Conservation (phyloP, 495 filamentous ascomycete genomes). For the Thozetella sp. region DNA sequence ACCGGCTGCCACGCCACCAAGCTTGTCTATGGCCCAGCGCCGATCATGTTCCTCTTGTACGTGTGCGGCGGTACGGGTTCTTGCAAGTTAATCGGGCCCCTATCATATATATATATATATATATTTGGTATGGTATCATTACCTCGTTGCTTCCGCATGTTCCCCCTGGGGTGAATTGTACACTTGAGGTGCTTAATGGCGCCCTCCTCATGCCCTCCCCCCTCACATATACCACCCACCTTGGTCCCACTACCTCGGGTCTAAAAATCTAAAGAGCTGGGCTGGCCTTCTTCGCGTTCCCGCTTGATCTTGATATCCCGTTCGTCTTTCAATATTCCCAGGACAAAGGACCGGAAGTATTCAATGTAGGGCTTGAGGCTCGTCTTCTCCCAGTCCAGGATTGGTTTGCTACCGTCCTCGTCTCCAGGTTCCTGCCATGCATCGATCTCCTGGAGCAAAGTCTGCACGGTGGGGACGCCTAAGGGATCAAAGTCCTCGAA, state of each 20-base stretch:
- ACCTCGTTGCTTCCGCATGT: no score
- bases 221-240: no score
- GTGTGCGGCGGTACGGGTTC: no score
- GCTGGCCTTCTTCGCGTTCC: constrained; percentile 51
- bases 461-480: constrained; percentile 81
- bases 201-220: no score
- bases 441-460: constrained; percentile 81
- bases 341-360: constrained; percentile 81
- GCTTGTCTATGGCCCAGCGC: no score
- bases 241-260: background rate
- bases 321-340: constrained; percentile 79
- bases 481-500: constrained; percentile 85
- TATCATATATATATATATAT: no score
- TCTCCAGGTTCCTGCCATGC: constrained; percentile 53
- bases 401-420: constrained; percentile 32
- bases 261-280: constrained; percentile 62
- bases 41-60: no score
- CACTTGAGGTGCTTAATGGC: no score
- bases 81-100: no score
- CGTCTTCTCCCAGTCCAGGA: constrained; percentile 96
- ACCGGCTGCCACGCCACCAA: no score
- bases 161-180: no score
- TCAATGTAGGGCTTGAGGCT: constrained; percentile 92
- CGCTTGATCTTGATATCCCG: constrained; percentile 72
- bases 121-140: no score